Evolutionary conservation across 352 stramenopile species (phyloP).

Genomic region (Thraustochytrium sp.): DNA sequence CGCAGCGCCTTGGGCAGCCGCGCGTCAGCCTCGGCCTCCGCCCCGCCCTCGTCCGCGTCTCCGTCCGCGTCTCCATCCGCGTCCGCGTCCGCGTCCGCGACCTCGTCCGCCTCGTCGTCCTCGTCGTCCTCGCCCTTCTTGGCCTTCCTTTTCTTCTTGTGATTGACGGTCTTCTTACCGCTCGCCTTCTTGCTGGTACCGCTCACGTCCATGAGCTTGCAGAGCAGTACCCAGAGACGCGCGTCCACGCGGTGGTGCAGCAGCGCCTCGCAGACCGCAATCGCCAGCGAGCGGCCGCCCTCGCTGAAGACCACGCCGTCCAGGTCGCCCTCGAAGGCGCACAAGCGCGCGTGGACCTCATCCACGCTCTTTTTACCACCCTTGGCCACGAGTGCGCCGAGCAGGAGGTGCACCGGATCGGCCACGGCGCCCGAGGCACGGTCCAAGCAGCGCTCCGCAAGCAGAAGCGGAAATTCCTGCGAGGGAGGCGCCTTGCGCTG

Average conservation of each 20-base stretch:
- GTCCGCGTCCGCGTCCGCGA: background rate
- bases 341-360: background rate
- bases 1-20: background rate
- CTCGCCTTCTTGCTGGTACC: too few species aligned
- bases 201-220: background rate
- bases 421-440: background rate
- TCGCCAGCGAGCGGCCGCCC: background rate
- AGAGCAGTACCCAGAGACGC: background rate
- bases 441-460: background rate
- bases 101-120: background rate
- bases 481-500: too few species aligned
- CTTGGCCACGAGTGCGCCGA: background rate
- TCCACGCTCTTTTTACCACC: background rate
- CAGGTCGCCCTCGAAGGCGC: background rate
- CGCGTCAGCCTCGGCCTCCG: background rate
- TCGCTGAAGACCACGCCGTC: background rate
- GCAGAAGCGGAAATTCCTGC: background rate
- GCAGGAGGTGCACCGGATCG: constrained; percentile 1
- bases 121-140: background rate
- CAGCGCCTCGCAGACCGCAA: background rate
- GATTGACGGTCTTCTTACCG: too few species aligned
- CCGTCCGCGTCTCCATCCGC: background rate
- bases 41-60: background rate
- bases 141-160: background rate
- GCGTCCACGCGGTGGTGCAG: background rate